Base-by-base conservation (phyloP, 2,329 filamentous ascomycete genomes). In the Xylaria sp. region DNA sequence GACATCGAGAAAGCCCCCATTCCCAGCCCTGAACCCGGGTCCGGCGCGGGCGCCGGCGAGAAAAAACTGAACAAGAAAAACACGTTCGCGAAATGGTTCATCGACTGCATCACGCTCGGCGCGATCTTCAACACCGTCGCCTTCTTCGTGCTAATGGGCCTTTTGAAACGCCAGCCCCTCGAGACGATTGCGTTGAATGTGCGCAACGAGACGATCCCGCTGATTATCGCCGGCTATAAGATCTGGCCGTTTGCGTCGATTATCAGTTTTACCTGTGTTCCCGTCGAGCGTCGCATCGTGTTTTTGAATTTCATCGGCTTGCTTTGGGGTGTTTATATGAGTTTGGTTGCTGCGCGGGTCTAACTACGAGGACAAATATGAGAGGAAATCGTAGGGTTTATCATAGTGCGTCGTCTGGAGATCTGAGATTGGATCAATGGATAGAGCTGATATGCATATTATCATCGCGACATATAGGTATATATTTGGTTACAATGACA, bases 241-340 rank as follows among this genome's bases (percentile, higher is more conserved):
- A 77, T 82, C 46, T 82, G 79, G 79, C 79, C 79, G 0, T 71
- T 80, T 52, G 79, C 79, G 0, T 80, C 78, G 44, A 75, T 82
- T 59, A 73, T 82, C 58, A 80, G 78, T 67, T 81, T 82, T 65
- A 76, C 70, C 58, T 78, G 76, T 50, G 70, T 81, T 2, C 79
- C 79, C 0, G 78, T 80, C n/a, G 76, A 81, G 55, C 73, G 73
- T 50, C 73, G 79, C 42, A 77, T 81, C 58, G 75, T 80, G 42
- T 82, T 80, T 66, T 71, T 81, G 53, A 80, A 76, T 62, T 76
- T 79, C 56, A 68, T 81, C 16, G 79, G 78, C 1, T 67, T 82
- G 19, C 62, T 80, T 4, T 81, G 79, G 79, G 79, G 79, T 7
- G 76, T 80, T 37, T 81, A 80, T 67, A 78, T 81, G 76, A 79